Evolutionary conservation across 306 rosid genomes (phyloP), one percentile per base, ranked within the genome.

Genomic region (Fragaria nilgerrensis): DNA sequence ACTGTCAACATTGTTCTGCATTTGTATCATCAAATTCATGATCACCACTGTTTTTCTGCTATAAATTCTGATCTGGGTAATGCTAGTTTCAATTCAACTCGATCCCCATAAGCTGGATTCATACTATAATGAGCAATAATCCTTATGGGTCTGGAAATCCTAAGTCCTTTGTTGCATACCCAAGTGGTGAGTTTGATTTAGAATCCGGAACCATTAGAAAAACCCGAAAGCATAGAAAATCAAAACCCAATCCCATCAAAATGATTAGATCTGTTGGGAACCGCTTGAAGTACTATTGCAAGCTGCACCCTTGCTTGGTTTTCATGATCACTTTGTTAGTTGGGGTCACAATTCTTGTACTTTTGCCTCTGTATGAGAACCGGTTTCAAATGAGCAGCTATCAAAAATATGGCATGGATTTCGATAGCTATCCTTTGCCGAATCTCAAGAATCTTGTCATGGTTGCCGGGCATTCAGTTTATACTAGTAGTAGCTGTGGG

Each of bases 401-500:
- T 58, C 55, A 32, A 15, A 88, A 70, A 65, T 7, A 34, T 3
- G 89, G 79, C 39, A 5, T 43, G 81, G 82, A 77, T 76, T 68
- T 66, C 1, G 82, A 81, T 37, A 77, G 79, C 45, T 95, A 83
- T 72, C 96, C 97, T 0, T 86, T 92, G 22, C 79, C 86, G 0
- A 86, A 85, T 84, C 97, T 92, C 59, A 83, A 69, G 65, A 94
- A 94, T 78, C 87, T 94, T 75, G 90, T 94, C 20, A 89, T 92
- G 98, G 98, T 95, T 77, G 97, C 97, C 16, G 98, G 98, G 56
- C 98, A 95, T 75, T 95, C 98, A 0, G 77, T 95, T 76, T 95
- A 95, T 66, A 90, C 88, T 5, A 92, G 98, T 56, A 86, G 88
- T 76, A 88, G 85, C 22, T 92, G 97, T 83, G 96, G 88, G 72